phyloP scores from a whole-genome alignment of 352 stramenopile species.

The Phytophthora sp. region DNA sequence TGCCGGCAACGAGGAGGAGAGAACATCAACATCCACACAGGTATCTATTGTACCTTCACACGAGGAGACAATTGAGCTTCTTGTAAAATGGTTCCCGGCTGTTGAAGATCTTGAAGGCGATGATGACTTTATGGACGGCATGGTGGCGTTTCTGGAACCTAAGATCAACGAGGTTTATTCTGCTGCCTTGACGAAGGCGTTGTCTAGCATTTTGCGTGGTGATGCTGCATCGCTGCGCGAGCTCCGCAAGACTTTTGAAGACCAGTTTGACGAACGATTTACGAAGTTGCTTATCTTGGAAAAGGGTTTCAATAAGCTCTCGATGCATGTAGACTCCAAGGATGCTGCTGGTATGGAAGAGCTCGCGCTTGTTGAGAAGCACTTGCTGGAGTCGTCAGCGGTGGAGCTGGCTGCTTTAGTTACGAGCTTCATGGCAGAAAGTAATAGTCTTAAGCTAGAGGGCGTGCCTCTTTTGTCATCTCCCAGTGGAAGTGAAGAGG shows the following conservation, averaged over 20 bases:
- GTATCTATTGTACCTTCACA: slow-evolving; percentile 56
- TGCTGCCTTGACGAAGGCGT: slow-evolving; percentile 45
- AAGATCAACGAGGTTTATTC: slow-evolving; percentile 64
- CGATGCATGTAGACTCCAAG: slow-evolving; percentile 60
- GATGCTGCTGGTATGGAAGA: slow-evolving; percentile 45
- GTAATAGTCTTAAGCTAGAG: slow-evolving; percentile 66
- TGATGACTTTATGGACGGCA: slow-evolving; percentile 65
- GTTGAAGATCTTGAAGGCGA: slow-evolving; percentile 61
- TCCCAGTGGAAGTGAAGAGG: slow-evolving; percentile 5
- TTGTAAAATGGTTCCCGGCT: slow-evolving; percentile 53
- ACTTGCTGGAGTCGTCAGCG: slow-evolving; percentile 60
- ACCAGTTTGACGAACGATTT: slow-evolving; percentile 71
- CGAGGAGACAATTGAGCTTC: slow-evolving; percentile 50
- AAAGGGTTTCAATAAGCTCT: slow-evolving; percentile 78
- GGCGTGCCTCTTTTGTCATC: slow-evolving; percentile 45
- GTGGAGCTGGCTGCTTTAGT: slow-evolving; percentile 58
- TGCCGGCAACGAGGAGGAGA: slow-evolving; percentile 12
- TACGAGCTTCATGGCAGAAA: slow-evolving; percentile 71
- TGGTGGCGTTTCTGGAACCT: slow-evolving; percentile 50
- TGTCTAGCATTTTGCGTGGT: slow-evolving; percentile 74
- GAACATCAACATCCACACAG: not conserved
- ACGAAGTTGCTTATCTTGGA: slow-evolving; percentile 57
- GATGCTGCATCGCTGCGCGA: slow-evolving; percentile 77
- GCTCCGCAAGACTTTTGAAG: slow-evolving; percentile 76
- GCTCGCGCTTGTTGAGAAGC: slow-evolving; percentile 54